Evolutionary conservation across 2,329 filamentous ascomycete species (phyloP).

Genomic region (Nakataea oryzae): DNA sequence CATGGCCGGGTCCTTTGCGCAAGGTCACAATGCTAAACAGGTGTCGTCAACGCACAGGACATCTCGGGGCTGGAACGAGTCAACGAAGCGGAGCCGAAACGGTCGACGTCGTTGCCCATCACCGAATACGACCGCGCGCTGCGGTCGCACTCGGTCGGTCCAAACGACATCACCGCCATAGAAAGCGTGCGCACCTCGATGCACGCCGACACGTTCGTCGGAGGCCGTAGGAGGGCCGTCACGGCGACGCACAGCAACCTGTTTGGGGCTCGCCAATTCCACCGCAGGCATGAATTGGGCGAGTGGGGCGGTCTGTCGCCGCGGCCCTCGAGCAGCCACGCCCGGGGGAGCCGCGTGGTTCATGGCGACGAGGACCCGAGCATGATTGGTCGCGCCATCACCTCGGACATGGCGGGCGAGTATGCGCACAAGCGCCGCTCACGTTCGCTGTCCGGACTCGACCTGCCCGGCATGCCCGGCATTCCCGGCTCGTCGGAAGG

Average conservation of each 20-base stretch:
- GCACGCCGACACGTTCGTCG: slow-evolving; percentile 29
- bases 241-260: slow-evolving; percentile 28
- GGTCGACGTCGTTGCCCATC: slow-evolving; percentile 48
- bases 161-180: slow-evolving; percentile 41
- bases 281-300: slow-evolving; percentile 18
- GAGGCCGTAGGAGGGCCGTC: slow-evolving; percentile 25
- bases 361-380: slow-evolving; percentile 30
- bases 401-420: slow-evolving; percentile 32
- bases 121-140: slow-evolving; percentile 51
- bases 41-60: slow-evolving; percentile 19
- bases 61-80: slow-evolving; percentile 23
- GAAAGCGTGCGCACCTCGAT: slow-evolving; percentile 44
- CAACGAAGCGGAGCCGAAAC: slow-evolving; percentile 32
- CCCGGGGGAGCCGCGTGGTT: slow-evolving; percentile 29
- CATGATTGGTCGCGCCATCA: slow-evolving; percentile 54
- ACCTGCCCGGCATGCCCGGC: slow-evolving; percentile 25
- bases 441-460: slow-evolving; percentile 46
- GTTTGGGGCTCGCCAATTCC: slow-evolving; percentile 20
- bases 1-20: not conserved
- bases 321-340: slow-evolving; percentile 50
- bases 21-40: not conserved
- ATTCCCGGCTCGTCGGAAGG: slow-evolving; percentile 13
- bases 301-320: slow-evolving; percentile 47
- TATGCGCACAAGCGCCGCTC: slow-evolving; percentile 41
- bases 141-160: slow-evolving; percentile 50